These are phyloP conservation scores for Tagetes erecta DNA, from an alignment of 129 eudicot genomes.

Conservation along the genomic window DNA sequence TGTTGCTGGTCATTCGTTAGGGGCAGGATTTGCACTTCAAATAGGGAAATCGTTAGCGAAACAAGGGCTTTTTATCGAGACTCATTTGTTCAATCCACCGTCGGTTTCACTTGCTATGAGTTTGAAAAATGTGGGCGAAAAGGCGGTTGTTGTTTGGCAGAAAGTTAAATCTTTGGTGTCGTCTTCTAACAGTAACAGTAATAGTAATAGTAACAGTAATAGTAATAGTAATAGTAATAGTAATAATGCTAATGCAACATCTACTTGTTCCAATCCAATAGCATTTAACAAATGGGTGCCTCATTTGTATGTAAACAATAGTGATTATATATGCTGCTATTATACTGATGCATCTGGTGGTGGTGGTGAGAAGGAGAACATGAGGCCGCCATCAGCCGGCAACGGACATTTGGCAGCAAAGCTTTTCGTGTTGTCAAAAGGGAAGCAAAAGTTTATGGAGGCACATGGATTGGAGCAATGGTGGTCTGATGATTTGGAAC, in stretches of 20 bases:
- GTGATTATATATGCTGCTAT: conserved; percentile 86
- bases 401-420: conserved; percentile 50
- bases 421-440: conserved; percentile 80
- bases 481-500: conserved; percentile 96
- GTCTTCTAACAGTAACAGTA: conserved; percentile 8
- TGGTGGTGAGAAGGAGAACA: conserved; percentile 50
- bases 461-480: conserved; percentile 96
- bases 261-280: not conserved
- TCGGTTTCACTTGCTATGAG: conserved; percentile 87
- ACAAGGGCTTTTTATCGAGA: conserved; percentile 76
- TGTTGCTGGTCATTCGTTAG: conserved; percentile 87
- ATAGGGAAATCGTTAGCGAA: conserved; percentile 87
- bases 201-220: too few relatives aligned
- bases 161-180: conserved; percentile 68
- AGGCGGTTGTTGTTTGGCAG: conserved; percentile 72
- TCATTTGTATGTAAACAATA: conserved; percentile 85
- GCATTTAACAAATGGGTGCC: conserved; percentile 79
- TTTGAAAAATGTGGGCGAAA: conserved; percentile 68
- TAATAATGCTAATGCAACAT: conserved; percentile 9
- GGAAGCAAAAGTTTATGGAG: conserved; percentile 85
- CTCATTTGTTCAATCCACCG: conserved; percentile 95
- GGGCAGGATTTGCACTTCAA: conserved; percentile 96
- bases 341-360: conserved; percentile 62
- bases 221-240: too few relatives aligned
- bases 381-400: conserved; percentile 34